Conservation (phyloP, 331 rosid genomes). For the Acacia pycnantha region DNA sequence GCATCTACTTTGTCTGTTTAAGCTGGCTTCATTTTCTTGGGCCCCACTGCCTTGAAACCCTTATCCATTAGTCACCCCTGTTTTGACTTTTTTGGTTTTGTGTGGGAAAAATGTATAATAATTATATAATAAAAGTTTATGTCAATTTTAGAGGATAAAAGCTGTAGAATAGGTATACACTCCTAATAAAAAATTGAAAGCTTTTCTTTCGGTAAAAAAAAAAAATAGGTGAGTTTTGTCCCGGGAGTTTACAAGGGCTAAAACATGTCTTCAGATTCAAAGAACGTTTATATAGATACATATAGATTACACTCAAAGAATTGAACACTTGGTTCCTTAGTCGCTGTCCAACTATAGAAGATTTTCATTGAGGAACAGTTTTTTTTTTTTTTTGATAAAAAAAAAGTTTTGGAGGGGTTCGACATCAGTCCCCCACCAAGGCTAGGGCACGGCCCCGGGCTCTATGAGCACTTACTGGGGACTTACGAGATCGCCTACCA, state of each 20-base stretch:
- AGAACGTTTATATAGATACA: too few species aligned
- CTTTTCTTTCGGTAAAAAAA: background rate
- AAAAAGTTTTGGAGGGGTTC: too few species aligned
- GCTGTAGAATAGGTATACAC: background rate
- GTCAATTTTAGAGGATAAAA: background rate
- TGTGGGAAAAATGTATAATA: background rate
- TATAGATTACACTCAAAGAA: too few species aligned
- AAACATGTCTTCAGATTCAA: accelerated
- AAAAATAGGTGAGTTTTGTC: too few species aligned
- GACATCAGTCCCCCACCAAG: too few species aligned
- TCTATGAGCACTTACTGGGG: too few species aligned
- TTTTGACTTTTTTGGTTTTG: background rate
- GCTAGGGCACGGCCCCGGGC: too few species aligned
- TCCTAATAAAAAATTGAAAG: background rate
- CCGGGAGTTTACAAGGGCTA: accelerated
- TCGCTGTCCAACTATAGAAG: background rate
- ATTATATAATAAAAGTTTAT: too few species aligned
- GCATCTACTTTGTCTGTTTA: background rate
- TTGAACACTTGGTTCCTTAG: background rate
- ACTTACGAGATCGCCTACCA: too few species aligned
- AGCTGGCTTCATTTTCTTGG: background rate
- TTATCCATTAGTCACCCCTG: background rate
- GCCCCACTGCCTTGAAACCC: background rate
- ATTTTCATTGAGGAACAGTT: background rate
- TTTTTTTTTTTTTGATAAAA: too few species aligned